These are phyloP conservation scores for Venturia carpophila DNA, from an alignment of 2,329 filamentous ascomycete species.

Conservation along the genomic window DNA sequence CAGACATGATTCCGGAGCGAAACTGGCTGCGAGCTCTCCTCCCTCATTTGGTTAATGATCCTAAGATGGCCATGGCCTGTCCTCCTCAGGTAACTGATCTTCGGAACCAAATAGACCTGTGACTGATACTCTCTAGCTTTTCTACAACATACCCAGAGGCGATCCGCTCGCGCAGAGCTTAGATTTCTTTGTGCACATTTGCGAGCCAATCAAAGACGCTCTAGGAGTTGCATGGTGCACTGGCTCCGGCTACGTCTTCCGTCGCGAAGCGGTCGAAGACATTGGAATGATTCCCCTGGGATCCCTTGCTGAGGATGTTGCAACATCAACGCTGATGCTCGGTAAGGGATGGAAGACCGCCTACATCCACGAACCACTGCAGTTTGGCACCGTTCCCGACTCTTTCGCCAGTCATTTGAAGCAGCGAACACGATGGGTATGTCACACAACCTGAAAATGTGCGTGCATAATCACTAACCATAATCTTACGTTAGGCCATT, in stretches of 20 bases:
- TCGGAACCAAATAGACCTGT: background rate
- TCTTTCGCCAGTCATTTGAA: conserved; percentile 23
- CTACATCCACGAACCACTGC: conserved; percentile 24
- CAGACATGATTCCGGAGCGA: conserved; percentile 53
- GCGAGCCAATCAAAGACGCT: conserved; percentile 40
- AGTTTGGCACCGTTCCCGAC: conserved; percentile 25
- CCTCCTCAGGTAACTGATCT: conserved; percentile 41
- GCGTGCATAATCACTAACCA: background rate
- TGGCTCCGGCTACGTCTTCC: conserved; percentile 55
- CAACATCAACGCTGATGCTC: conserved; percentile 51
- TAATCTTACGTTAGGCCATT: conserved; percentile 19
- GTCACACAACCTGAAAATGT: background rate
- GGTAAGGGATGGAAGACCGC: conserved; percentile 56
- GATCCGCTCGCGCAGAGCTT: conserved; percentile 53
- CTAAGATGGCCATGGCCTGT: conserved; percentile 51
- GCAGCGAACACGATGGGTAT: conserved; percentile 24
- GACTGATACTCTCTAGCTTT: conserved; percentile 32
- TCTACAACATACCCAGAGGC: conserved; percentile 53
- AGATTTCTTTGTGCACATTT: conserved; percentile 51
- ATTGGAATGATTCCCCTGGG: conserved; percentile 56
- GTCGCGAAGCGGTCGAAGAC: conserved; percentile 51
- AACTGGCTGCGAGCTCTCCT: conserved; percentile 52
- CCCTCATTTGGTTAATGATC: conserved; percentile 50
- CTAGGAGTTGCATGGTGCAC: conserved; percentile 53
- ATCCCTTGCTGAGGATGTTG: conserved; percentile 54